These are phyloP conservation scores for Vicia sativa DNA, from an alignment of 306 rosid genomes.

Conservation along the genomic window DNA sequence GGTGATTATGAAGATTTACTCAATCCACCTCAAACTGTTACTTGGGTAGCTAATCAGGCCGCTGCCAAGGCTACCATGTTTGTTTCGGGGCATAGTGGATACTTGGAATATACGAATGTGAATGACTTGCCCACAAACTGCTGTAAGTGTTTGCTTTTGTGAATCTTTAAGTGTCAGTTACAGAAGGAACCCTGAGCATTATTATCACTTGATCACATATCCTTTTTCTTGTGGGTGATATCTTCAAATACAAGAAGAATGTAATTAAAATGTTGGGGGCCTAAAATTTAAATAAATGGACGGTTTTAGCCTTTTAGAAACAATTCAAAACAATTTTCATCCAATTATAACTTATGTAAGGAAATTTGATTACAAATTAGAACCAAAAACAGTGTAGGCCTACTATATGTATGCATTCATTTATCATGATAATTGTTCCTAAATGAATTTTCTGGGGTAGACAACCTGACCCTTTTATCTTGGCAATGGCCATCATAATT, in stretches of 20 bases:
- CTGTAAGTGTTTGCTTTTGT: constrained; percentile 63
- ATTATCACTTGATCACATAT: constrained; percentile 6
- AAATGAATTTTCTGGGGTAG: constrained; percentile 20
- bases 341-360: constrained; percentile 17
- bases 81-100: constrained; percentile 71
- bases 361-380: constrained; percentile 12
- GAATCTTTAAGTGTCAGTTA: constrained; percentile 29
- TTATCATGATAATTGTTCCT: constrained; percentile 27
- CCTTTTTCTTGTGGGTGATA: constrained; percentile 5
- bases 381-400: constrained; percentile 12
- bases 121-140: constrained; percentile 76
- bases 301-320: constrained; percentile 7
- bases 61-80: constrained; percentile 83
- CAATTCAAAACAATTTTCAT: constrained; percentile 1
- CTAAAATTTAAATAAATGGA: constrained; percentile 21
- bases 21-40: constrained; percentile 73
- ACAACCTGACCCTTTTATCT: constrained; percentile 19
- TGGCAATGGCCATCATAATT: constrained; percentile 27
- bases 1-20: constrained; percentile 76
- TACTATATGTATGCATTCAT: constrained; percentile 2
- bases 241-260: constrained; percentile 7
- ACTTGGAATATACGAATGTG: constrained; percentile 60
- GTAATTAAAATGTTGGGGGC: constrained; percentile 16
- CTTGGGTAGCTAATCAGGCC: constrained; percentile 81
- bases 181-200: constrained; percentile 18